Evolutionary conservation across 345 rosid species (phyloP).

Genomic region (Bruguiera sexangula): DNA sequence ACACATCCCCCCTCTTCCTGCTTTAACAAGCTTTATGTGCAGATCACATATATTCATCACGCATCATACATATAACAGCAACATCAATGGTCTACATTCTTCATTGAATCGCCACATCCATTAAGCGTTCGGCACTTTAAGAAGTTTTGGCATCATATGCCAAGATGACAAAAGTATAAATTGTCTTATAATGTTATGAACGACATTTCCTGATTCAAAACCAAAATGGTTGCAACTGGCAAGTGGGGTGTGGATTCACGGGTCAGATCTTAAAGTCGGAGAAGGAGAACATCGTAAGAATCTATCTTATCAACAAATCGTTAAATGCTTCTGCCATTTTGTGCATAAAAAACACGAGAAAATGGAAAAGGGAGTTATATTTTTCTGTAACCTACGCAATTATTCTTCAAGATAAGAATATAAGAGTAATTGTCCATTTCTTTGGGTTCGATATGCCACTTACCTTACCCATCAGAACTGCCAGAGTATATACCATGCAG

Average conservation of each 20-base stretch:
- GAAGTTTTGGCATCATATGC: background rate
- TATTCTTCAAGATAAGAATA: no score
- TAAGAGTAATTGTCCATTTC: no score
- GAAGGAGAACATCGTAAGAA: background rate
- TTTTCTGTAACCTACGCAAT: no score
- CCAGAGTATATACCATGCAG: background rate
- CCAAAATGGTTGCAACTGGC: background rate
- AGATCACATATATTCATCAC: no score
- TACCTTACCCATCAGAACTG: background rate
- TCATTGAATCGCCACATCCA: background rate
- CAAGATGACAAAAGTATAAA: constrained; percentile 1
- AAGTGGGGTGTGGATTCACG: constrained; percentile 32
- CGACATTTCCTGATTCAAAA: background rate
- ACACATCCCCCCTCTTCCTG: background rate
- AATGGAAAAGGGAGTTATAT: no score
- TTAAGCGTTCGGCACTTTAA: background rate
- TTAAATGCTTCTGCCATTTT: no score
- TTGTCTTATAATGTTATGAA: background rate
- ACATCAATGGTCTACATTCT: no score
- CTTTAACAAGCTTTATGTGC: no score
- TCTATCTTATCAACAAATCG: no score
- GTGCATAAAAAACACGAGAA: no score
- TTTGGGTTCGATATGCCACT: no score
- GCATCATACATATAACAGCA: no score
- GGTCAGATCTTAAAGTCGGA: constrained; percentile 23